These are phyloP conservation scores for Castanospermum australe DNA, from an alignment of 306 rosid genomes.

Conservation along the genomic window DNA sequence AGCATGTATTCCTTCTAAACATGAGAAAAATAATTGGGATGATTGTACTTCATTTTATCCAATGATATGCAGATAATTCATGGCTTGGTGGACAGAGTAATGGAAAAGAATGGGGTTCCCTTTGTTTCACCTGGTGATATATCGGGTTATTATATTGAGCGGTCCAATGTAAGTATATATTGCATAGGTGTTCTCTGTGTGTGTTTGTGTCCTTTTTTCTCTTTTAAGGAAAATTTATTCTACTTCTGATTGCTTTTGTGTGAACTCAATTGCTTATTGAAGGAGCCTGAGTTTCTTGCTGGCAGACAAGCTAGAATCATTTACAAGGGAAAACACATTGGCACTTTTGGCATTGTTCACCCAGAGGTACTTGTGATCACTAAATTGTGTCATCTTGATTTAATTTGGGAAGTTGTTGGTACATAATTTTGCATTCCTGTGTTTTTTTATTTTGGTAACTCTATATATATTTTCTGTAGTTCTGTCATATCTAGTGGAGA, in stretches of 20 bases:
- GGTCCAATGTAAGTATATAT: constrained; percentile 61
- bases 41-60: neutral
- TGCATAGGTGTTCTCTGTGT: neutral
- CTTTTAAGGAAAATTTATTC: neutral
- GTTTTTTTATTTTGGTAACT: neutral
- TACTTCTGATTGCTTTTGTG: neutral
- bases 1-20: neutral
- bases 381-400: constrained; percentile 3
- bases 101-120: constrained; percentile 74
- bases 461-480: neutral
- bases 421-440: neutral
- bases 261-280: constrained; percentile 27
- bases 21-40: neutral
- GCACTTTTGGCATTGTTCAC: constrained; percentile 90
- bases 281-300: constrained; percentile 90
- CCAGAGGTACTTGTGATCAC: constrained; percentile 65
- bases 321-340: constrained; percentile 64
- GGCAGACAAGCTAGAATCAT: constrained; percentile 82
- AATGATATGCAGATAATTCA: constrained; percentile 71
- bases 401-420: neutral
- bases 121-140: constrained; percentile 64
- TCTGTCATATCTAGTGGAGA: neutral
- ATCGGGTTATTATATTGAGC: constrained; percentile 61
- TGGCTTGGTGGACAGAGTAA: constrained; percentile 87
- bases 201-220: constrained; percentile 3